Evolutionary conservation across 805 yeast species (phyloP), one percentile per base, ranked within the genome.

Genomic region (Candida boleticola): DNA sequence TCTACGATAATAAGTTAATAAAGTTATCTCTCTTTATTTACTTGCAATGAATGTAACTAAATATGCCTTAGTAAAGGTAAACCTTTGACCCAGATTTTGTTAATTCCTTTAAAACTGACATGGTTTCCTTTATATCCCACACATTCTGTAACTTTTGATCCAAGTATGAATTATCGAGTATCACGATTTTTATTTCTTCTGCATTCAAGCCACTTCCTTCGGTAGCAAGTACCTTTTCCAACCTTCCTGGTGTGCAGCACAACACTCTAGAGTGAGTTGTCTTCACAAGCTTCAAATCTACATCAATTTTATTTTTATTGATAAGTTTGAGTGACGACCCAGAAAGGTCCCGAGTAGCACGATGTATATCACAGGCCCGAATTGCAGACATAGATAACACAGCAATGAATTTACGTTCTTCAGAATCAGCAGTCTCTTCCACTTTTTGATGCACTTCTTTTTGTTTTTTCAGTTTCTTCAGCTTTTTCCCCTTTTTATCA

Each of bases 321-420:
- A 88, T 87, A 37, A 88, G 58, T 58, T 87, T 88, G 37, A 86
- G 52, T 3, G 89, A 77, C 0, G 82, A 77, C 9, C 79, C 74
- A 30, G 68, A 52, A n/a, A 69, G 45, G 42, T 53, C 73, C 57
- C 63, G 71, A 41, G 77, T 61, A 1, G 85, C 80, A 49, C 96
- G 76, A 55, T 77, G 83, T 2, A 89, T 74, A 53, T 90, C 97
- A 54, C 97, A 92, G 1, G 89, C 93, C 50, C 97, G 74, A 19
- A 89, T 68, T 9, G 96, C 93, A 0, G 96, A 87, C 71, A 85
- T 76, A 0, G 90, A 75, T 13, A 84, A 53, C 1, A 83, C 62
- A 13, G 83, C 61, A 48, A 80, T 58, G 63, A 74, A 66, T 41
- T 75, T 73, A 22, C 75, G 61, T 25, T 64, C 69, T 25, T 64